These are phyloP conservation scores for Penicillium sp. DNA, from an alignment of 2,329 filamentous ascomycete genomes.

Conservation along the genomic window DNA sequence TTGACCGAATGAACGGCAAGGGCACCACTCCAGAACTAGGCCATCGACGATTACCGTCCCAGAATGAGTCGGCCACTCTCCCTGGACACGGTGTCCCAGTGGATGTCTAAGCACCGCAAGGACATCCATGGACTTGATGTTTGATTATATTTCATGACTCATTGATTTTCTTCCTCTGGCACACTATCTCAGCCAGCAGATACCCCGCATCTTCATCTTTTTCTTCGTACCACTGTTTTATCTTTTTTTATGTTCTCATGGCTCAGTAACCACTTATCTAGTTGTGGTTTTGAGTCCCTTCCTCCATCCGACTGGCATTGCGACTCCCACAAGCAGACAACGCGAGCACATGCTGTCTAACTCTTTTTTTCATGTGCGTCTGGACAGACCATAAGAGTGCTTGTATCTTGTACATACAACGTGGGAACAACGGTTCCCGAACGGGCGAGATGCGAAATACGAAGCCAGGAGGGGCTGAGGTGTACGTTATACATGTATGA, in stretches of 20 bases:
- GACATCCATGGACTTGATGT: neutral
- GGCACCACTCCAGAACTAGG: conserved; percentile 32
- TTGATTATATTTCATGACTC: conserved; percentile 14
- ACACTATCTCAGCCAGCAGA: conserved; percentile 29
- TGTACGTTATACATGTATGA: conserved; percentile 2
- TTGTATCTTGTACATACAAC: conserved; percentile 1
- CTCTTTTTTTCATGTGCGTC: neutral
- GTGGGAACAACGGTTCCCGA: neutral
- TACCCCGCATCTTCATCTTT: conserved; percentile 28
- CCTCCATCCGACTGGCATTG: neutral
- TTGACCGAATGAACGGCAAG: conserved; percentile 42
- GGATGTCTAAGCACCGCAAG: conserved; percentile 26
- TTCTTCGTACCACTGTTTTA: neutral
- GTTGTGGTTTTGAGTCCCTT: neutral
- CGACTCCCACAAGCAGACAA: neutral
- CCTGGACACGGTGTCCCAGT: conserved; percentile 32
- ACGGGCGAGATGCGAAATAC: neutral
- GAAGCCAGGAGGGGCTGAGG: neutral
- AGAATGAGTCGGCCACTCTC: conserved; percentile 26
- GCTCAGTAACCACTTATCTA: neutral
- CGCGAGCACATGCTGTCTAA: neutral
- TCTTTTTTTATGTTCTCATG: neutral
- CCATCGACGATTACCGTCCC: conserved; percentile 19
- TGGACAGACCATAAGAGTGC: neutral
- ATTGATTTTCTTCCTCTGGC: conserved; percentile 22